These are phyloP conservation scores for Penicillium sp. DNA, from an alignment of 2,329 filamentous ascomycete genomes.

Conservation along the genomic window DNA sequence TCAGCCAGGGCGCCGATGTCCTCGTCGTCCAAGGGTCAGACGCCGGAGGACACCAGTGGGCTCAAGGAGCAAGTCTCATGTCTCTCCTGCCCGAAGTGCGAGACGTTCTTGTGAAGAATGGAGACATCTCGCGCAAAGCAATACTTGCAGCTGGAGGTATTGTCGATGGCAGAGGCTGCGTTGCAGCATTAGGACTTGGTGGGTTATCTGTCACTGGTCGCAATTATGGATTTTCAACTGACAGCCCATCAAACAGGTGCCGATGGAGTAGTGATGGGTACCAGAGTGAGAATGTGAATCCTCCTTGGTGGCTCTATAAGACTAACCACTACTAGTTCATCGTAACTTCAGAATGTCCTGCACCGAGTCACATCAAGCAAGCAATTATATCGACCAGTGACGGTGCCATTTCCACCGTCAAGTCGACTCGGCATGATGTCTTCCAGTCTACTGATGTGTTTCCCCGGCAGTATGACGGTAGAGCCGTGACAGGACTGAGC, in stretches of 20 bases:
- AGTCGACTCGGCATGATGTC: constrained; percentile 35
- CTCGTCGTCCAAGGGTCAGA: constrained; percentile 63
- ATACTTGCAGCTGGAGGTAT: constrained; percentile 62
- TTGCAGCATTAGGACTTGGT: constrained; percentile 57
- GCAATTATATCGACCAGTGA: constrained; percentile 44
- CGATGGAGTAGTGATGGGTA: constrained; percentile 23
- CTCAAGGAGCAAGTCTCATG: constrained; percentile 54
- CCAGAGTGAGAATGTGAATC: constrained; percentile 13
- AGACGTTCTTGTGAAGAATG: constrained; percentile 40
- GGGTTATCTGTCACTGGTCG: neutral
- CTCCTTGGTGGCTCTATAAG: constrained; percentile 14
- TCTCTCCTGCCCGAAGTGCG: constrained; percentile 58
- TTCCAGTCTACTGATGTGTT: constrained; percentile 23
- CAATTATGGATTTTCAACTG: no score
- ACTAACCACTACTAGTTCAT: constrained; percentile 40
- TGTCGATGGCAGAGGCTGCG: constrained; percentile 54
- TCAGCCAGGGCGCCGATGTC: constrained; percentile 54
- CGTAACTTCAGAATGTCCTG: constrained; percentile 45
- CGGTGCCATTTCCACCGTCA: constrained; percentile 48
- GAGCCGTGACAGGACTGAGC: constrained; percentile 18
- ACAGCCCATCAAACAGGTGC: no score
- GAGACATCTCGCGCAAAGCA: constrained; percentile 30
- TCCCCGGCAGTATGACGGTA: constrained; percentile 20
- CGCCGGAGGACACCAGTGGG: constrained; percentile 63
- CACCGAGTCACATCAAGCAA: constrained; percentile 43